A percentile compares a stretch with the other conserved stretches of the same genome.
phyloP scores from a whole-genome alignment of 495 filamentous ascomycete genomes.

The Hypomontagnella monticulosa region DNA sequence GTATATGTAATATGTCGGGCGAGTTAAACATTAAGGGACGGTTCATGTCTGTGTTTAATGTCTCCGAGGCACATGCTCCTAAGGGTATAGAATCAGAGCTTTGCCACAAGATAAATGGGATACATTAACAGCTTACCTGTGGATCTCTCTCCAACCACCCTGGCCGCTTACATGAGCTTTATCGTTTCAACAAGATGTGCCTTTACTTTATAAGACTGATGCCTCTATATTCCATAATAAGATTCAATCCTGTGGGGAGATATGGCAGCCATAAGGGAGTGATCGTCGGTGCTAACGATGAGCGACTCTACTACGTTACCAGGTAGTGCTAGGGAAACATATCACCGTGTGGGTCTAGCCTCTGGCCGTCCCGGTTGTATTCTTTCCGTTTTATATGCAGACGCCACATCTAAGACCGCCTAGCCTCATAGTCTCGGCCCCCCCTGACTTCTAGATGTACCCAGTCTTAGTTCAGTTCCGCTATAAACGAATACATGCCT shows the following conservation, averaged over 20 bases:
- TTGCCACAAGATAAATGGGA: background rate
- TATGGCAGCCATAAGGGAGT: background rate
- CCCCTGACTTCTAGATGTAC: slow-evolving; percentile 28
- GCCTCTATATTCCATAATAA: background rate
- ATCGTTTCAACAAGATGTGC: background rate
- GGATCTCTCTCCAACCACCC: slow-evolving; percentile 7
- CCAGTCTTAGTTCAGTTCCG: slow-evolving; percentile 22
- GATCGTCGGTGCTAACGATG: background rate
- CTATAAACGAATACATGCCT: slow-evolving; percentile 1
- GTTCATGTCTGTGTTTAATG: background rate
- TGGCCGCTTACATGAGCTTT: background rate
- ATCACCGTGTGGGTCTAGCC: slow-evolving; percentile 18
- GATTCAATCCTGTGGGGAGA: background rate
- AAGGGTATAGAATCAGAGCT: background rate
- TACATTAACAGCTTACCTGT: background rate
- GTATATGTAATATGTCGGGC: background rate
- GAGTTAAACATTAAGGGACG: background rate
- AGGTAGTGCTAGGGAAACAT: background rate
- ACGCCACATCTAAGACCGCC: slow-evolving; percentile 35
- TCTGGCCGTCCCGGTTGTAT: slow-evolving; percentile 24
- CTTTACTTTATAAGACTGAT: background rate
- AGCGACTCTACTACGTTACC: background rate
- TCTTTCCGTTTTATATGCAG: slow-evolving; percentile 27
- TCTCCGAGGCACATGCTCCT: background rate
- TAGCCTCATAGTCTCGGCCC: slow-evolving; percentile 19